Conservation (phyloP, 2,329 filamentous ascomycete species). For the Boeremia lycopersici region DNA sequence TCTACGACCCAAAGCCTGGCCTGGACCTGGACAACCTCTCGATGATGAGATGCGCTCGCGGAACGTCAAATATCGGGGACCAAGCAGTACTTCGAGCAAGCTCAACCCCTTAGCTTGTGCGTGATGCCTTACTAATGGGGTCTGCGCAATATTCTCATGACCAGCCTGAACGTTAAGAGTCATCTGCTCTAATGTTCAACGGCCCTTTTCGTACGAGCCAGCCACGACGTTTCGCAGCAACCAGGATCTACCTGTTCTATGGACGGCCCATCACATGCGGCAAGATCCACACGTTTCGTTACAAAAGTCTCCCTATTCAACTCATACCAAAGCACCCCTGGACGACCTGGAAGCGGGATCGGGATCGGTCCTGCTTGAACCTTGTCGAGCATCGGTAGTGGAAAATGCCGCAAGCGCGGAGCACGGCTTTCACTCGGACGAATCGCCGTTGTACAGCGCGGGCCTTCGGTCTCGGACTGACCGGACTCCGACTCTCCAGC, state of each 20-base stretch:
- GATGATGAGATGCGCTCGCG: background rate
- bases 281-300: constrained; percentile 3
- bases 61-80: background rate
- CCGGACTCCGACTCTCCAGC: constrained; percentile 1
- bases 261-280: background rate
- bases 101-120: background rate
- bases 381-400: background rate
- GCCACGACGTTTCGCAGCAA: background rate
- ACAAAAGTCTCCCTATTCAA: constrained; percentile 15
- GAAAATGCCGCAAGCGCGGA: constrained; percentile 10
- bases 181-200: constrained; percentile 1
- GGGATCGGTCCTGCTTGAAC: constrained; percentile 6
- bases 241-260: constrained; percentile 9
- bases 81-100: background rate
- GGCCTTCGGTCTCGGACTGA: constrained; percentile 8
- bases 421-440: constrained; percentile 14
- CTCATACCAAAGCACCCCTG: background rate
- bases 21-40: background rate
- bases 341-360: constrained; percentile 3
- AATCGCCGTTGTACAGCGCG: constrained; percentile 1
- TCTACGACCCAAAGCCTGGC: background rate
- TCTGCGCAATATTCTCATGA: background rate
- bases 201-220: constrained; percentile 8
- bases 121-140: background rate
- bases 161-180: background rate